A percentile compares a stretch with the other conserved stretches of the same genome.
Conservation (phyloP, 1,284 basidiomycete genomes). For the Neolentinus lepideus region DNA sequence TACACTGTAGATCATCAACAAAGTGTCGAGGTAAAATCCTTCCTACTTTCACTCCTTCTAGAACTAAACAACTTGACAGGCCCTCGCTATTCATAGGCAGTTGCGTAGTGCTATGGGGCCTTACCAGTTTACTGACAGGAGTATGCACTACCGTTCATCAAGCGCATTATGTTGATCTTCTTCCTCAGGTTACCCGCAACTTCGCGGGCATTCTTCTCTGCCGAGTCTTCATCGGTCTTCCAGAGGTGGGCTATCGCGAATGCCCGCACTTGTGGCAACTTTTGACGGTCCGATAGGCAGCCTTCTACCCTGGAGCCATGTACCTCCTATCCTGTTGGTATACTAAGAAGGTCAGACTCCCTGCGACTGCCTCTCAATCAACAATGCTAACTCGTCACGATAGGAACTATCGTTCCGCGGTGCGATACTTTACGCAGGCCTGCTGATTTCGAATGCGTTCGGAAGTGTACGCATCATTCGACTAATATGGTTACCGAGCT, state of each 20-base stretch:
- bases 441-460: constrained; percentile 71
- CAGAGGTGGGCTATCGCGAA: constrained; percentile 32
- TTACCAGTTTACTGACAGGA: constrained; percentile 55
- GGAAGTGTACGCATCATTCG: constrained; percentile 41
- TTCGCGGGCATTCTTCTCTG: constrained; percentile 52
- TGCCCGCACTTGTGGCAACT: not conserved
- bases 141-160: constrained; percentile 21
- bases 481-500: constrained; percentile 5
- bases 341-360: constrained; percentile 46
- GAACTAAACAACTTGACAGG: constrained; percentile 21
- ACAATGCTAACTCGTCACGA: not conserved
- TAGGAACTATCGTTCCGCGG: constrained; percentile 65
- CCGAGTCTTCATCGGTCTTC: constrained; percentile 55
- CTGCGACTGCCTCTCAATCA: not conserved
- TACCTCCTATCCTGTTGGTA: constrained; percentile 62
- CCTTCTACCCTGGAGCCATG: constrained; percentile 58
- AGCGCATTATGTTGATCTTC: constrained; percentile 8
- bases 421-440: constrained; percentile 61
- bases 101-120: constrained; percentile 57
- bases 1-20: constrained; percentile 42
- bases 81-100: constrained; percentile 56
- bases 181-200: constrained; percentile 40
- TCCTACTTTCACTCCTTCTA: not conserved
- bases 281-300: constrained; percentile 27
- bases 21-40: constrained; percentile 34